Evolutionary conservation across 2,329 filamentous ascomycete genomes (phyloP), one percentile per base, ranked within the genome.

Genomic region (Madurella fahalii): DNA sequence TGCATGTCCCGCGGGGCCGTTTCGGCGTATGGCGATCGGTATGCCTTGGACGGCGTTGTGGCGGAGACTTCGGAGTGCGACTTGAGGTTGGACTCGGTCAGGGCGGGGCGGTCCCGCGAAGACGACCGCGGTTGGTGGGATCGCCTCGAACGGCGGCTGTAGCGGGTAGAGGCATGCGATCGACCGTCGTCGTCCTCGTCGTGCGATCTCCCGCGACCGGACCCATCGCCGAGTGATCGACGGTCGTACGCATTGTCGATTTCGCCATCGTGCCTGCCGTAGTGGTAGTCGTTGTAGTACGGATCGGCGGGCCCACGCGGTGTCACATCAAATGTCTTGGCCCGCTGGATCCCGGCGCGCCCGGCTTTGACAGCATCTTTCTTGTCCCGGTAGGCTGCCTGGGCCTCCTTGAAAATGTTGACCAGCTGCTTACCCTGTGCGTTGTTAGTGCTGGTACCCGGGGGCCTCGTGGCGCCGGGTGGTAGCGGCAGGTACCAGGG

Each of bases 321-420:
- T 62, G 57, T 53, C 44, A 69, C 68, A 54, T 80, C 74, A 58
- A 76, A 79, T 3, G 78, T 86, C 59, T 85, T 80, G 52, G 86
- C 78, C 65, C 86, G 84, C 64, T 84, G 81, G 43, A 77, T 58
- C 18, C 62, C 61, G n/a, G 69, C 67, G 13, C 74, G 74, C 62
- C 89, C 83, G 17, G 86, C 83, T 68, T 84, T 85, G 64, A 96
- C 80, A 63, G 91, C 84, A 7, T 89, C 87, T 71, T 95, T 96
- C 67, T 89, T 89, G 67, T 95, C 90, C 54, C 86, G 81, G 72
- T 97, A 97, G 55, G 89, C 89, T 51, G 86, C 84, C 68, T 90
- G 90, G 60, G 92, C 93, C 69, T 96, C 91, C 70, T 90, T 95
- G 79, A 95, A 95, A 67, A 96, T 87, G 68, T 85, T 86, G 67